Evolutionary conservation across 2,329 filamentous ascomycete genomes (phyloP).

Genomic region (Boeremia lycopersici): DNA sequence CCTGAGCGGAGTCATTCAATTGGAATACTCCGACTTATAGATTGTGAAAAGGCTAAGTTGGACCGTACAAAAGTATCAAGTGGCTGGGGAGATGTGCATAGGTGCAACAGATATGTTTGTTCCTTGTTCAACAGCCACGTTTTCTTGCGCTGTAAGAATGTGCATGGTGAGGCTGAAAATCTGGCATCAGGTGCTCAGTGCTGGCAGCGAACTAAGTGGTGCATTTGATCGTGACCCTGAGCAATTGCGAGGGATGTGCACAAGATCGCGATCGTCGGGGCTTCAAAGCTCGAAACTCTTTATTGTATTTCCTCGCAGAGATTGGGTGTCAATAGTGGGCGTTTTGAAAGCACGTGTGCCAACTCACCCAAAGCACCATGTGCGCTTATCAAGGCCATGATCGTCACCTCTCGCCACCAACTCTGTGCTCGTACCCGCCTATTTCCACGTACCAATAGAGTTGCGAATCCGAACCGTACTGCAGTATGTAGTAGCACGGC

Average conservation of each 20-base stretch:
- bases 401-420: slow-evolving; percentile 5
- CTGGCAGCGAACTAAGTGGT: too few species aligned
- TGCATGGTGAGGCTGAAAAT: background rate
- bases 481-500: background rate
- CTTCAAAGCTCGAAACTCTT: background rate
- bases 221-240: background rate
- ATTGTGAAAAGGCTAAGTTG: too few species aligned
- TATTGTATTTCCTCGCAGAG: background rate
- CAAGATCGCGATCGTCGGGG: background rate
- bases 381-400: background rate
- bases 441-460: background rate
- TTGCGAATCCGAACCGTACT: background rate
- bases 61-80: too few species aligned
- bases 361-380: slow-evolving; percentile 1
- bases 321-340: background rate
- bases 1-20: too few species aligned
- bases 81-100: too few species aligned
- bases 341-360: background rate
- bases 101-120: too few species aligned
- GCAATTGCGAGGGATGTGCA: background rate
- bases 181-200: too few species aligned
- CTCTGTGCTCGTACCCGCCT: background rate
- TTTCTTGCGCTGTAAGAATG: too few species aligned
- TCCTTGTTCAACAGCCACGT: too few species aligned
- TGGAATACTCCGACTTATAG: too few species aligned